Base-by-base conservation (phyloP, 768 basidiomycete species). In the Trametes sanguinea region DNA sequence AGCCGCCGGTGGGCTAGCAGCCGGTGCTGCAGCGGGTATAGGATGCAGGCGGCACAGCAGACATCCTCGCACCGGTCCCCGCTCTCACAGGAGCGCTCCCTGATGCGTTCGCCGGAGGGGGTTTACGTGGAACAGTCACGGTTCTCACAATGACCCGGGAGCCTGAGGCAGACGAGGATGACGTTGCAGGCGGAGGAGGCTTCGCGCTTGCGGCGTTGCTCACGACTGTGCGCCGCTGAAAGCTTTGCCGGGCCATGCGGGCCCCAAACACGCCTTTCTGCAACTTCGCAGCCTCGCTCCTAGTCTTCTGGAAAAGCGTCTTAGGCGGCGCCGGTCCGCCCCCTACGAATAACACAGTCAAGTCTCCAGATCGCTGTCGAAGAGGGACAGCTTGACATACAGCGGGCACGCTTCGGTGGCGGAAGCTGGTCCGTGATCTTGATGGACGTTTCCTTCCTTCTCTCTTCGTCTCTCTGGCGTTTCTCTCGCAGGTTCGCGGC, bases 301-400 rank as follows among this genome's bases (percentile, higher is more conserved):
- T 84, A 6, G 90, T 86, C 75, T 89, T 92, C 77, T 92, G 88
- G 66, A 94, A 87, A 17, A 93, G 76, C 14, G 87, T 80, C 75
- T 87, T 92, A 22, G 88, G 85, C 42, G 76, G 77, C 54, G 58
- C 64, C n/a, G 75, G 8, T 6, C 73, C 62, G 22, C 73, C 73
- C 77, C 83, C 81, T 82, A 62, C 33, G 32, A 47, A 27, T 33
- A 47, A 33, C 55, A n/a, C n/a, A 27, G 55, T 57, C 50, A 56
- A 55, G 35, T n/a, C 53, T 14, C 6, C 10, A 32, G 39, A 43
- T 17, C 13, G 32, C 53, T 50, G 51, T 48, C 27, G 27, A 22
- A 29, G 27, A 32, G 17, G 16, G 37, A 30, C 14, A 51, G 33
- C 17, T 60, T 40, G 1, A 71, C 85, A 72, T 74, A 89, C 88